Conservation (phyloP, 345 rosid genomes). For the Linum lewisii region DNA sequence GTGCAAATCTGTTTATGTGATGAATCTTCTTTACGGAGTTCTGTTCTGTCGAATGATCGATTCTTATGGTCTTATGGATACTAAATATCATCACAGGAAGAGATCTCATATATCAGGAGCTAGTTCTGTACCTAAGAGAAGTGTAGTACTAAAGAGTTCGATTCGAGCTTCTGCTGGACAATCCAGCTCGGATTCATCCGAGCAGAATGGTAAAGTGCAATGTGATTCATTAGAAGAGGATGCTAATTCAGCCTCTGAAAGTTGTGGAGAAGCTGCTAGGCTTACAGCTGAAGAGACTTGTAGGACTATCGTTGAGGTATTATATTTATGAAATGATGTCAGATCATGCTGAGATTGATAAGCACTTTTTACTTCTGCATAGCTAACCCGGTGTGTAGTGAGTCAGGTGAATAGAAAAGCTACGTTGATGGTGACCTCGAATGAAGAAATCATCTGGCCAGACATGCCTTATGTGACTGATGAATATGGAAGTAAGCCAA, state of each 20-base stretch:
- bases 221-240: slow-evolving; percentile 89
- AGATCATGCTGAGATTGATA: background rate
- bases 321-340: slow-evolving; percentile 8
- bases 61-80: background rate
- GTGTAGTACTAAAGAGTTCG: slow-evolving; percentile 31
- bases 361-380: slow-evolving; percentile 12
- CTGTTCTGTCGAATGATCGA: background rate
- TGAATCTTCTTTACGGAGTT: background rate
- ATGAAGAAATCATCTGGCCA: slow-evolving; percentile 69
- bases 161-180: slow-evolving; percentile 54
- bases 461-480: slow-evolving; percentile 79
- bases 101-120: slow-evolving; percentile 30
- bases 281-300: slow-evolving; percentile 70
- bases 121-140: slow-evolving; percentile 28
- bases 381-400: slow-evolving; percentile 46
- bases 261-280: slow-evolving; percentile 27
- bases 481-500: slow-evolving; percentile 72
- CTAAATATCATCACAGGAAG: slow-evolving; percentile 22
- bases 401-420: slow-evolving; percentile 87
- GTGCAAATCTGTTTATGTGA: background rate
- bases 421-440: slow-evolving; percentile 53
- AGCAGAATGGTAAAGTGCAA: slow-evolving; percentile 32
- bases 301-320: slow-evolving; percentile 89
- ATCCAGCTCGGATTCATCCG: slow-evolving; percentile 50
- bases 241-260: slow-evolving; percentile 32